A percentile compares a stretch with the other conserved stretches of the same genome.
Conservation (phyloP, 1,139 yeast genomes). For the Taphrina confusa region DNA sequence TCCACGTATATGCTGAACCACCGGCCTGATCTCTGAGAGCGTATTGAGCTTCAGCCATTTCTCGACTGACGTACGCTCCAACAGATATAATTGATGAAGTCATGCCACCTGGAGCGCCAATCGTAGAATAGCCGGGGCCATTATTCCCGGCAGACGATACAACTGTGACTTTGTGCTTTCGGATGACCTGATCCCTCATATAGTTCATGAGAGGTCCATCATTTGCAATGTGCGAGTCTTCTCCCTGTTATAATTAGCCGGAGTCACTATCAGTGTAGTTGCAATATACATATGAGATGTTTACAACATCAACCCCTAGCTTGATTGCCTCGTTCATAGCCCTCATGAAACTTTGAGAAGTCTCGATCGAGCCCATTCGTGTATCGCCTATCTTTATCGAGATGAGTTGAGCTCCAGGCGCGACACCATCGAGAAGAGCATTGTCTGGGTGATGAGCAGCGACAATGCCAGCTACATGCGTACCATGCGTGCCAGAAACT, state of each 20-base stretch:
- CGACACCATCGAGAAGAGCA: constrained; percentile 36
- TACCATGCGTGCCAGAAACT: constrained; percentile 38
- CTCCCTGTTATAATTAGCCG: constrained; percentile 26
- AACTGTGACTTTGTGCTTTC: constrained; percentile 33
- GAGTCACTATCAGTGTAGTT: background rate
- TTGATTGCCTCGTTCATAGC: constrained; percentile 36
- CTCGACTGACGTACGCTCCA: constrained; percentile 38
- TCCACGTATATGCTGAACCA: constrained; percentile 37
- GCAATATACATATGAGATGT: constrained; percentile 33
- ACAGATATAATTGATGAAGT: constrained; percentile 37
- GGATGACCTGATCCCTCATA: constrained; percentile 35
- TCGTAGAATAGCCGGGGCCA: constrained; percentile 37
- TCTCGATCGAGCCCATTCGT: constrained; percentile 38
- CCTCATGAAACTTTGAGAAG: constrained; percentile 37
- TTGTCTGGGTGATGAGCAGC: constrained; percentile 36
- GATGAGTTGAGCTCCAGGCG: constrained; percentile 38
- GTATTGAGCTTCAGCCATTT: constrained; percentile 38
- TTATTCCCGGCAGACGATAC: constrained; percentile 38
- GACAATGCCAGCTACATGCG: constrained; percentile 38
- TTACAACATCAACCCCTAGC: constrained; percentile 36
- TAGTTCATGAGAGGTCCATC: constrained; percentile 35
- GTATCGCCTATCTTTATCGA: constrained; percentile 39
- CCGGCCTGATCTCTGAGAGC: constrained; percentile 35
- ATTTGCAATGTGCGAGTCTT: constrained; percentile 35
- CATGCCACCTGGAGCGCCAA: constrained; percentile 39